Base-by-base conservation (phyloP, 257 asterid genomes). In the Capsicum rhomboideum region DNA sequence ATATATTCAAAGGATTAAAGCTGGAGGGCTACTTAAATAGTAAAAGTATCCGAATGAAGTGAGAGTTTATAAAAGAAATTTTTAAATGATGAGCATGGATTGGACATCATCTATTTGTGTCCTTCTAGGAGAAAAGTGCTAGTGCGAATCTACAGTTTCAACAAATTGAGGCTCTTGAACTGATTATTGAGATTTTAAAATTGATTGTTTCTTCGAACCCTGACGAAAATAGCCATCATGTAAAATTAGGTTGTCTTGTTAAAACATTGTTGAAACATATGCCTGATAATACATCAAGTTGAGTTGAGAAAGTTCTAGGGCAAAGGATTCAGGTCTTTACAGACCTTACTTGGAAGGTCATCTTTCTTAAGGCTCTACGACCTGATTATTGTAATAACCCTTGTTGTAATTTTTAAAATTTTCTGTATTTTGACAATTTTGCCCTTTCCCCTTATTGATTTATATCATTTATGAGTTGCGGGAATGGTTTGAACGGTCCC, bases 141-240 rank as follows among this genome's bases (percentile, higher is more conserved):
- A 55, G 88, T 66, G 93, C 98, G 12, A 94, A 89, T 63, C 92
- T 90, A 61, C 88, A 92, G 88, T 94, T 89, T 80, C 87, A 97
- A 84, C 96, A 92, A 87, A 92, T 94, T 72, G 98, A 96, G 86
- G 97, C 95, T 68, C 97, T 96, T 26, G 98, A 93, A 84, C 75
- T 96, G 87, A 91, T 94, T 66, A 49, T 83, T 0, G 99, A 92
- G 89, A 86, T 93, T 85, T 82, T 96, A 16, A 92, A 89, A 82
- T 89, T 93, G 8, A 83, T 88, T 79, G 54, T 79, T 29, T 79
- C 91, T 26, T 64, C 86, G 2, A 84, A 64, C 46, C 50, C 82
- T 17, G 92, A 91, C 61, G 89, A 84, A 50, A 83, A 75, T n/a
- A 83, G 84, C 21, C 42, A 90, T 89, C 55, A 92, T 67, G 84